Conservation (phyloP, 164 flowering plant species). For the Kingdonia uniflora region DNA sequence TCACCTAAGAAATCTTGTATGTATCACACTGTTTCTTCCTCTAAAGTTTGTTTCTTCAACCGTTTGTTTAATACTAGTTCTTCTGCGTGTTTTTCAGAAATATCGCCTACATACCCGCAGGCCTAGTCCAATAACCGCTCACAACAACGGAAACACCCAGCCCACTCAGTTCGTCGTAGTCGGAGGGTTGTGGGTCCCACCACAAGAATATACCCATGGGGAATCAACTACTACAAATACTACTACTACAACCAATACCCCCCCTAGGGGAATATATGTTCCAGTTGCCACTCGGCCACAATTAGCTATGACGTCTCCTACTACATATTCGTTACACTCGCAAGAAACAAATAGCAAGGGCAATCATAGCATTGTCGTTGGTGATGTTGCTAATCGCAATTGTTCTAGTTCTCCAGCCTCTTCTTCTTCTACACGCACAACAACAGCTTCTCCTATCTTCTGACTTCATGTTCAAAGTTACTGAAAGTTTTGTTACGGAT, state of each 20-base stretch:
- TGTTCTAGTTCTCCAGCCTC: constrained; percentile 33
- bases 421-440: constrained; percentile 47
- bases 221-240: constrained; percentile 23
- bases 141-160: constrained; percentile 32
- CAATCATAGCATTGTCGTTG: constrained; percentile 13
- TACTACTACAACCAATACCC: constrained; percentile 4
- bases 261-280: constrained; percentile 32
- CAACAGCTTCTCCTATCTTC: constrained; percentile 27
- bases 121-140: constrained; percentile 29
- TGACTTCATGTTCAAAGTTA: neutral
- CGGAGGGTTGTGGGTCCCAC: constrained; percentile 76
- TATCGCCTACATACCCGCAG: constrained; percentile 67
- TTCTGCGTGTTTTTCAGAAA: constrained; percentile 32
- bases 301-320: constrained; percentile 1
- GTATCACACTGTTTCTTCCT: too few relatives aligned
- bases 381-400: neutral
- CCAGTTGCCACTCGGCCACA: constrained; percentile 32
- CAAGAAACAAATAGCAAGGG: constrained; percentile 25
- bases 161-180: constrained; percentile 61
- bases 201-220: constrained; percentile 31
- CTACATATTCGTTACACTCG: constrained; percentile 7
- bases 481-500: too few relatives aligned
- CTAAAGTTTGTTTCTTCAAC: too few relatives aligned
- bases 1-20: too few relatives aligned
- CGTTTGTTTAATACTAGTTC: neutral